Conservation (phyloP, 2,329 filamentous ascomycete species). For the Hysterium pulicare region DNA sequence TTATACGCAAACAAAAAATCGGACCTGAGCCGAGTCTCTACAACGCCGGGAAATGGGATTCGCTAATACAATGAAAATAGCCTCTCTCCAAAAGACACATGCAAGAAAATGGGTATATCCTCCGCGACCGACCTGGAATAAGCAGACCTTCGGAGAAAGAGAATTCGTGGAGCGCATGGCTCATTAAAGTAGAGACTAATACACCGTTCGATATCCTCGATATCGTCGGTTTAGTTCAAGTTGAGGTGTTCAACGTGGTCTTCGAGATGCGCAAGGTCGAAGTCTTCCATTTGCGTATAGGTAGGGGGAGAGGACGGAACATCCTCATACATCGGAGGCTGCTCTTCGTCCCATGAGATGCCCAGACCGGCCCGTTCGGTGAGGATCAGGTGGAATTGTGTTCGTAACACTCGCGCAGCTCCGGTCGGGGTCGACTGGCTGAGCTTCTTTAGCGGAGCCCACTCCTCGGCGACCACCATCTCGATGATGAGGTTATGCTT, state of each 20-base stretch:
- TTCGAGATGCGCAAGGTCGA: conserved; percentile 10
- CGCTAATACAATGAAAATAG: not conserved
- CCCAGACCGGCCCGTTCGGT: conserved; percentile 83
- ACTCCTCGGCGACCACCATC: conserved; percentile 91
- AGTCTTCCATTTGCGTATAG: conserved; percentile 33
- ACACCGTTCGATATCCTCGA: too few relatives aligned
- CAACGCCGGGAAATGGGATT: not conserved
- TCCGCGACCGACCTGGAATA: conserved; percentile 5
- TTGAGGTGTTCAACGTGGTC: conserved; percentile 8
- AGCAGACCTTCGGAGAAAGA: not conserved
- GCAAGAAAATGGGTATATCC: conserved; percentile 12
- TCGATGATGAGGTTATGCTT: conserved; percentile 86
- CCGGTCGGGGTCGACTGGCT: conserved; percentile 81
- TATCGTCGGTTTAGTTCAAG: not conserved
- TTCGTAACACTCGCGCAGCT: conserved; percentile 83
- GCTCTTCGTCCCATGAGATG: conserved; percentile 95
- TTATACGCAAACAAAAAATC: not conserved
- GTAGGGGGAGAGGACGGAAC: conserved; percentile 80
- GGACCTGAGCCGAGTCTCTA: not conserved
- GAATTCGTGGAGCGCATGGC: conserved; percentile 1
- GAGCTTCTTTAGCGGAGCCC: conserved; percentile 65
- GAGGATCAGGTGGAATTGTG: conserved; percentile 80
- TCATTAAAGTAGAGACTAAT: not conserved
- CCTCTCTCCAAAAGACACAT: not conserved
- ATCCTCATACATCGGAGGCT: conserved; percentile 89